These are phyloP conservation scores for Apiosordaria backusii DNA, from an alignment of 495 filamentous ascomycete genomes.

Conservation along the genomic window DNA sequence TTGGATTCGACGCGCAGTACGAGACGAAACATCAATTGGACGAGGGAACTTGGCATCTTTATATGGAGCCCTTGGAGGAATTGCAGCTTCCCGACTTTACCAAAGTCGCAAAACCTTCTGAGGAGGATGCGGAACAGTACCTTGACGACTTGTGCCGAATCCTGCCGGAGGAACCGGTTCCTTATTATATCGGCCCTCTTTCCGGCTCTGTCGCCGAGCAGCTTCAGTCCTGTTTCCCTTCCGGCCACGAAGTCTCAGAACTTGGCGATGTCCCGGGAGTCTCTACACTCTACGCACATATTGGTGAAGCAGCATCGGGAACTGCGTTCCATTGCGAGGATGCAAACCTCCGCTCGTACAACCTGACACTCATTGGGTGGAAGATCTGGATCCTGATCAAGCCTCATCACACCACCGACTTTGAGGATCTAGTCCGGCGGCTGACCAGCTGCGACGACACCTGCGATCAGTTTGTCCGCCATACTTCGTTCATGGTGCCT, in stretches of 20 bases:
- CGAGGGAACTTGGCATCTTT: background rate
- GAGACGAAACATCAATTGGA: background rate
- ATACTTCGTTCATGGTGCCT: background rate
- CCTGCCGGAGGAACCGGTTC: background rate
- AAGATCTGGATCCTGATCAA: slow-evolving; percentile 7
- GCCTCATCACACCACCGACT: background rate
- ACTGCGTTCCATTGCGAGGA: slow-evolving; percentile 9
- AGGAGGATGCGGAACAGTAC: slow-evolving; percentile 5
- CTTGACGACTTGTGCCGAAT: slow-evolving; percentile 1
- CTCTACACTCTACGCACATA: slow-evolving; percentile 1
- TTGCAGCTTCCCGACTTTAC: slow-evolving; percentile 1
- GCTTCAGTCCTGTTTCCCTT: slow-evolving; percentile 7
- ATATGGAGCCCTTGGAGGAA: background rate
- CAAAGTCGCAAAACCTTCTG: background rate
- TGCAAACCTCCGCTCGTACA: slow-evolving; percentile 8
- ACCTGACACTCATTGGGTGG: slow-evolving; percentile 11
- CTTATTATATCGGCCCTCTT: slow-evolving; percentile 6
- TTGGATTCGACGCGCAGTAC: background rate
- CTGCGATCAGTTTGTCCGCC: slow-evolving; percentile 12
- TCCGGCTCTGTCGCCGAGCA: background rate
- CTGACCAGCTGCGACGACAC: background rate
- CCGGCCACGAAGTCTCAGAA: background rate
- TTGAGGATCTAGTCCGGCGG: slow-evolving; percentile 9
- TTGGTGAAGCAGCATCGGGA: slow-evolving; percentile 3
- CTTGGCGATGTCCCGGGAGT: slow-evolving; percentile 5